A percentile compares a stretch with the other conserved stretches of the same genome.
Conservation (phyloP, 805 yeast species). For the Ogataea pignaliae region DNA sequence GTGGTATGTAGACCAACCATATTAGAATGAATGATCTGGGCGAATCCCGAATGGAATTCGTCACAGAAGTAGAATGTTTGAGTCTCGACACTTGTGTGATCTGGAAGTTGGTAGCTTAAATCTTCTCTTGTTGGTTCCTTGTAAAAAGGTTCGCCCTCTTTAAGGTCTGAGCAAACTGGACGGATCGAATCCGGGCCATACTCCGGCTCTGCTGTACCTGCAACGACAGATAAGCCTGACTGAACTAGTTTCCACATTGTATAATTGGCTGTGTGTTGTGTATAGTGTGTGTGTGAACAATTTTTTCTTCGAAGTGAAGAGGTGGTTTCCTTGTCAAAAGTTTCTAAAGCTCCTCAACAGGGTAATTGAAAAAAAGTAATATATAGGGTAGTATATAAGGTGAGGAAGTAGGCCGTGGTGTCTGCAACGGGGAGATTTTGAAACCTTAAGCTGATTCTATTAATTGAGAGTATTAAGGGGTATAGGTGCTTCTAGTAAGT, state of each 20-base stretch:
- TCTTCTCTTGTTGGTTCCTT: conserved; percentile 61
- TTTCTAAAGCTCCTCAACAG: no score
- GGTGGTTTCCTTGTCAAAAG: no score
- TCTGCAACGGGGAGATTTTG: no score
- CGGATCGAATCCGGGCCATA: conserved; percentile 91
- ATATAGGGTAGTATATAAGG: no score
- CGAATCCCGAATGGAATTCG: conserved; percentile 74
- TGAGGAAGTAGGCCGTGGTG: no score
- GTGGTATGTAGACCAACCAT: conserved; percentile 82
- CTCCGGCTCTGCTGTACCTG: conserved; percentile 97
- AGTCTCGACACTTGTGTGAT: conserved; percentile 89
- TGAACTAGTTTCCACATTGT: conserved; percentile 33
- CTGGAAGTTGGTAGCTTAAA: conserved; percentile 69
- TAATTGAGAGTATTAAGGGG: no score
- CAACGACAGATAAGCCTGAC: conserved; percentile 69
- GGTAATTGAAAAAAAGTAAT: no score
- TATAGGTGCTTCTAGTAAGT: no score
- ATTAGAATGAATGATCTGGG: conserved; percentile 91
- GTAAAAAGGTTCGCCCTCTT: conserved; percentile 53
- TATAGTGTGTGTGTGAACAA: conserved; percentile 1
- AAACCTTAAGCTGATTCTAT: no score
- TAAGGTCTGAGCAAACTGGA: conserved; percentile 56
- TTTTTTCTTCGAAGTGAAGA: no score
- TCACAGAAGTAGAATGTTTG: conserved; percentile 82
- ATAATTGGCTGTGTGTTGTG: not conserved